phyloP scores from a whole-genome alignment of 257 asterid species.

The Jasminum sambac region DNA sequence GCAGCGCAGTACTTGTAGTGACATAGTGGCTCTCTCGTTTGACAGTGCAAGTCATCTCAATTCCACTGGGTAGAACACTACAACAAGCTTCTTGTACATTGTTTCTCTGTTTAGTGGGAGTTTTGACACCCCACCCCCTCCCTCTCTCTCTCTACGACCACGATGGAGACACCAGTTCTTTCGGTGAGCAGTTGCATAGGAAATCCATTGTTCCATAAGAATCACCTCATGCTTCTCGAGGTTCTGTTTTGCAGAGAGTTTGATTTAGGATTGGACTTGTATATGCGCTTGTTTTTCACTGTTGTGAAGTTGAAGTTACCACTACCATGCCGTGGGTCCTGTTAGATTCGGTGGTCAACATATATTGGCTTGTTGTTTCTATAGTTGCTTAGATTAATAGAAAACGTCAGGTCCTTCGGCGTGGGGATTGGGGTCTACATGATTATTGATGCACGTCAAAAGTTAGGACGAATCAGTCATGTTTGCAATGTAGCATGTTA shows the following conservation, averaged over 20 bases:
- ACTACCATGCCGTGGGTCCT: background rate
- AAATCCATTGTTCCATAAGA: conserved; percentile 50
- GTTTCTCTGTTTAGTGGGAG: conserved; percentile 81
- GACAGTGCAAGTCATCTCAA: conserved; percentile 97
- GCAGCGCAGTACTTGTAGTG: conserved; percentile 94
- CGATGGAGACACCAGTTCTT: conserved; percentile 37
- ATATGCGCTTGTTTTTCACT: background rate
- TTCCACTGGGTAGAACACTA: conserved; percentile 97
- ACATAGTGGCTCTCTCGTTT: conserved; percentile 92
- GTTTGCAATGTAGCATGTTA: background rate
- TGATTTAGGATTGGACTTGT: background rate
- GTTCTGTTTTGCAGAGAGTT: conserved; percentile 25
- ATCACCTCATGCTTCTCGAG: background rate
- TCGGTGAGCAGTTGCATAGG: conserved; percentile 55
- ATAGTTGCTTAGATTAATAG: too few relatives aligned
- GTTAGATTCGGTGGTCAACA: conserved; percentile 16
- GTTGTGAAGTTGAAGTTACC: background rate
- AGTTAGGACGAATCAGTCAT: background rate
- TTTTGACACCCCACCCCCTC: too few relatives aligned
- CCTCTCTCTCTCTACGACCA: conserved; percentile 83
- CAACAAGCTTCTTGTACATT: conserved; percentile 95
- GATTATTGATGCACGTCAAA: background rate
- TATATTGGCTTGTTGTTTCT: too few relatives aligned
- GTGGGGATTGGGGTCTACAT: too few relatives aligned
- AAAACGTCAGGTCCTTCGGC: too few relatives aligned